Evolutionary conservation across 2,329 filamentous ascomycete genomes (phyloP).

Genomic region (Aspergillus sojae): DNA sequence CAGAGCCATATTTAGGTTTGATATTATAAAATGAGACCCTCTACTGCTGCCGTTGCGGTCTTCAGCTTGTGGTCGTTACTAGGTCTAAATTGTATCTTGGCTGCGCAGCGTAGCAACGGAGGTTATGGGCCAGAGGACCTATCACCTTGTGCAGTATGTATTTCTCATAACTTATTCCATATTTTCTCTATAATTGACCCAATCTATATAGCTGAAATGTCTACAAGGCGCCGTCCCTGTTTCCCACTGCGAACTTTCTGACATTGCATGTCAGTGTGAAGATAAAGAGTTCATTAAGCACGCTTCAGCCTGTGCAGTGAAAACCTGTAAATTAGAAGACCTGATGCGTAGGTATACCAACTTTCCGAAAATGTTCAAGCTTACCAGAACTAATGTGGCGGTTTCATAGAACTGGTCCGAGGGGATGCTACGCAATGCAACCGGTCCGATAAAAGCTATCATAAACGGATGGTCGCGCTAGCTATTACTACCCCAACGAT

Average conservation of each 20-base stretch:
- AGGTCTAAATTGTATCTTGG: neutral
- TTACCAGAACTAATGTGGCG: neutral
- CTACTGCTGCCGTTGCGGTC: neutral
- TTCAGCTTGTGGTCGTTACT: neutral
- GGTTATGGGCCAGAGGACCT: neutral
- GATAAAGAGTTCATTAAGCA: neutral
- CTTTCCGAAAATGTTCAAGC: neutral
- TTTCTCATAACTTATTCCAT: neutral
- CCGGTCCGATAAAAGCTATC: neutral
- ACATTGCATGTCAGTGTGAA: constrained; percentile 1
- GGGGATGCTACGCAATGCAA: constrained; percentile 1
- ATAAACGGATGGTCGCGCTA: neutral
- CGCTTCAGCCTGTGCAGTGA: neutral
- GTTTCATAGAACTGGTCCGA: neutral
- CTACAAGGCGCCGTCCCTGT: neutral
- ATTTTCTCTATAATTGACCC: neutral
- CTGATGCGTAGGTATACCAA: neutral
- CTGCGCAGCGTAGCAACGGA: neutral
- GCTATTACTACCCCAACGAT: neutral
- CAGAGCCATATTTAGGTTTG: neutral
- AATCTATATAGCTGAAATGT: neutral
- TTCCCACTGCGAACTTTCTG: neutral
- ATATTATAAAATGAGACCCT: neutral
- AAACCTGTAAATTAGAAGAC: neutral
- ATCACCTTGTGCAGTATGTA: constrained; percentile 2